These are phyloP conservation scores for Scedosporium boydii DNA, from an alignment of 2,329 filamentous ascomycete genomes.

Conservation along the genomic window DNA sequence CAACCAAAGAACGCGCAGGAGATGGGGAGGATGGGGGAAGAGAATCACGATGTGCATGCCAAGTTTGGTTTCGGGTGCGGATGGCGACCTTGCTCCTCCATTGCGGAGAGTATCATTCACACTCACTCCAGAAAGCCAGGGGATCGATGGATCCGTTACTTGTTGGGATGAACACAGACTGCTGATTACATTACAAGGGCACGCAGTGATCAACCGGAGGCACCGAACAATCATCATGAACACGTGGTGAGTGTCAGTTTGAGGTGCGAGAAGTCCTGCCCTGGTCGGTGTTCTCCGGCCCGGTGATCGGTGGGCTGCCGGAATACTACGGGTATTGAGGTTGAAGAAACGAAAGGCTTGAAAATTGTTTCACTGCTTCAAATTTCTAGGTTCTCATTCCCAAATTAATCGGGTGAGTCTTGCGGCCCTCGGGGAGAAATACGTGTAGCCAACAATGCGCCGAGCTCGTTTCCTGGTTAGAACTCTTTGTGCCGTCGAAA, in stretches of 20 bases:
- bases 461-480: no score
- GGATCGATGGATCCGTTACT: not conserved
- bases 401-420: no score
- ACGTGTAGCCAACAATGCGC: no score
- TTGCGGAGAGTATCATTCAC: not conserved
- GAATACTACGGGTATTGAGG: not conserved
- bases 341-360: not conserved
- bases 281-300: not conserved
- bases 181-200: not conserved
- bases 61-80: not conserved
- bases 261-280: no score
- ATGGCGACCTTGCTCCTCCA: not conserved
- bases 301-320: not conserved
- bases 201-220: not conserved
- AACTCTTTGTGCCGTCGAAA: no score
- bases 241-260: not conserved
- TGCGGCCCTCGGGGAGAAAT: no score
- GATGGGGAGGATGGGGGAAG: not conserved
- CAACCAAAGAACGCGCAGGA: not conserved
- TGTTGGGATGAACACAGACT: not conserved
- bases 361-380: no score
- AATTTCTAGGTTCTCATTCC: no score
- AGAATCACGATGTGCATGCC: not conserved
- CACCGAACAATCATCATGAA: not conserved
- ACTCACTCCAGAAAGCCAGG: not conserved